Evolutionary conservation across 768 basidiomycete species (phyloP).

Genomic region (Lentinus brumalis): DNA sequence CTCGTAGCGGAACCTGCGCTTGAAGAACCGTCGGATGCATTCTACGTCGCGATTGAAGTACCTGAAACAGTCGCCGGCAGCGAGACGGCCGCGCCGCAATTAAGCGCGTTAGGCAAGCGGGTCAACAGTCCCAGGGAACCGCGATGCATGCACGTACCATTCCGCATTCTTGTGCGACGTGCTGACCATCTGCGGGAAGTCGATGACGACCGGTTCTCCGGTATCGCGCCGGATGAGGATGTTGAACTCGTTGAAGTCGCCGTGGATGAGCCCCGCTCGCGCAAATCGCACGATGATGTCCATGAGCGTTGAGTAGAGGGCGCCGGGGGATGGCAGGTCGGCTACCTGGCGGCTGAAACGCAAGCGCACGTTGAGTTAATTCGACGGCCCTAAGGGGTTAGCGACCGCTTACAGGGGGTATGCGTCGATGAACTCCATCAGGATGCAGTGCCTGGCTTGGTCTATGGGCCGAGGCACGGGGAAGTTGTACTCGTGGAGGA

Average conservation of each 20-base stretch:
- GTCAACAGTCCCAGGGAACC: slow-evolving; percentile 5
- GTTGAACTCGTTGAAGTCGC: slow-evolving; percentile 99
- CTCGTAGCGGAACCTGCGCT: slow-evolving; percentile 89
- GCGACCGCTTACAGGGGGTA: slow-evolving; percentile 77
- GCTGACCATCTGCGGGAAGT: slow-evolving; percentile 99
- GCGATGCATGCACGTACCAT: slow-evolving; percentile 57
- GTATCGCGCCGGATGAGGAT: slow-evolving; percentile 83
- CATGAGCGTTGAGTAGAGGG: slow-evolving; percentile 91
- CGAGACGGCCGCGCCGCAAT: not conserved
- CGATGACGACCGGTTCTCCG: slow-evolving; percentile 87
- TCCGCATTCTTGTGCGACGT: slow-evolving; percentile 96
- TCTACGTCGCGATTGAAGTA: slow-evolving; percentile 99
- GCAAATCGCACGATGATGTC: slow-evolving; percentile 95
- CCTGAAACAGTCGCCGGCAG: slow-evolving; percentile 45
- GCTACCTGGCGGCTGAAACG: slow-evolving; percentile 78
- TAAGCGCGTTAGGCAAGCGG: slow-evolving; percentile 7
- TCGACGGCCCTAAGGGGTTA: not conserved
- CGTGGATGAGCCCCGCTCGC: slow-evolving; percentile 93
- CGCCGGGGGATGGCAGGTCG: slow-evolving; percentile 81
- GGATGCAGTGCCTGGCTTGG: slow-evolving; percentile 90
- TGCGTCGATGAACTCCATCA: slow-evolving; percentile 96
- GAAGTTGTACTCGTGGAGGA: slow-evolving; percentile 88
- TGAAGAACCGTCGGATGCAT: slow-evolving; percentile 93
- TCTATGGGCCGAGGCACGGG: slow-evolving; percentile 94
- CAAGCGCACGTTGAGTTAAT: not conserved